Percentiles rank a stretch among this genome's conserved stretches.
Conservation (phyloP, 768 basidiomycete genomes). For the Naganishia friedmannii region DNA sequence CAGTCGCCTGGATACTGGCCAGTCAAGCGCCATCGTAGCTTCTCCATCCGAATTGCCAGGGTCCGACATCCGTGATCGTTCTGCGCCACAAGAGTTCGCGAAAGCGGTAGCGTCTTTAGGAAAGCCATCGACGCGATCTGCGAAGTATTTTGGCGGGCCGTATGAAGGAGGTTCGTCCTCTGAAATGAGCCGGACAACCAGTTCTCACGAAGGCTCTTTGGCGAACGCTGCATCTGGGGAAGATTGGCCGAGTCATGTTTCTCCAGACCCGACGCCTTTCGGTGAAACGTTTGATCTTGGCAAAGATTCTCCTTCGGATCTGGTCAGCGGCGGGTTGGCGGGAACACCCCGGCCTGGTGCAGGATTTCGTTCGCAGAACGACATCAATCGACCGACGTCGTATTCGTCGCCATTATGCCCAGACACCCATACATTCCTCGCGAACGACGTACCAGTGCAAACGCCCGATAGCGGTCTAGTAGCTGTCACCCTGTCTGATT, state of each 20-base stretch:
- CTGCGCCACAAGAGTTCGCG: neutral
- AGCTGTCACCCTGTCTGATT: slow-evolving; percentile 2
- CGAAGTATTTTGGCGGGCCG: neutral
- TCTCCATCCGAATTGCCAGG: neutral
- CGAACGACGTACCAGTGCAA: neutral
- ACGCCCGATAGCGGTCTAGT: slow-evolving; percentile 11
- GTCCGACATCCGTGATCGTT: too few species aligned
- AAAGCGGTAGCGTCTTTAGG: neutral
- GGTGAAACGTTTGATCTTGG: neutral
- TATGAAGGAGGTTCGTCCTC: neutral
- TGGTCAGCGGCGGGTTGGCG: slow-evolving; percentile 8
- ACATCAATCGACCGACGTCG: neutral
- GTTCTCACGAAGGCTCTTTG: neutral
- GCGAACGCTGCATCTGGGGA: neutral
- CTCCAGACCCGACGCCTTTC: too few species aligned
- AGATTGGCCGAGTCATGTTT: slow-evolving; percentile 21
- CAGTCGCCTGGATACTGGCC: neutral
- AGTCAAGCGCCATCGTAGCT: neutral
- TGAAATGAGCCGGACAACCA: neutral
- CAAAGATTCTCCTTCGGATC: neutral
- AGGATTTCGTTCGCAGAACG: neutral
- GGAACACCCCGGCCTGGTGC: neutral
- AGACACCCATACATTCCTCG: neutral
- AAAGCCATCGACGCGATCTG: neutral
- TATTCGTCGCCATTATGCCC: neutral